These are phyloP conservation scores for Fusarium pilosicola DNA, from an alignment of 2,329 filamentous ascomycete species.

Conservation along the genomic window DNA sequence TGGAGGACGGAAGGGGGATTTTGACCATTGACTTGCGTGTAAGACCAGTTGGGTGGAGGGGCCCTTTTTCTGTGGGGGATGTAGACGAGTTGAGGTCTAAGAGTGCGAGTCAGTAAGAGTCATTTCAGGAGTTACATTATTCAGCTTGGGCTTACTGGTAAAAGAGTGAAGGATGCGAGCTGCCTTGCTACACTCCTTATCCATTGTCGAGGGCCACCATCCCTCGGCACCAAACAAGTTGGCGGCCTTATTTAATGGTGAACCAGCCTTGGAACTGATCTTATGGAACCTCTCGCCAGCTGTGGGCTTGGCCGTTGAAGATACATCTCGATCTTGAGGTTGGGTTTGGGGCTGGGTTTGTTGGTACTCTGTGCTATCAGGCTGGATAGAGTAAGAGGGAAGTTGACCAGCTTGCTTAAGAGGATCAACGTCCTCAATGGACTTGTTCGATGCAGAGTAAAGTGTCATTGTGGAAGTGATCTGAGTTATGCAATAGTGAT, in stretches of 20 bases:
- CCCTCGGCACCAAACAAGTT: slow-evolving; percentile 77
- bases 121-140: no score
- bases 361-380: slow-evolving; percentile 11
- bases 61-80: slow-evolving; percentile 37
- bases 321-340: not conserved
- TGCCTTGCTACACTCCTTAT: slow-evolving; percentile 80
- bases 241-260: slow-evolving; percentile 73
- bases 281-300: slow-evolving; percentile 71
- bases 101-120: no score
- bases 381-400: slow-evolving; percentile 31
- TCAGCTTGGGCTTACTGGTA: slow-evolving; percentile 58
- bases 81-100: slow-evolving; percentile 35
- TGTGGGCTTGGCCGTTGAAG: slow-evolving; percentile 44
- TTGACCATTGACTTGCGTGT: slow-evolving; percentile 49
- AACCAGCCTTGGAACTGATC: slow-evolving; percentile 71
- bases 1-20: slow-evolving; percentile 59
- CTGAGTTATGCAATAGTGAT: not conserved
- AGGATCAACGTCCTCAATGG: slow-evolving; percentile 33
- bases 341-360: not conserved
- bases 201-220: slow-evolving; percentile 79
- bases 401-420: slow-evolving; percentile 38
- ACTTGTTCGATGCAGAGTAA: slow-evolving; percentile 25
- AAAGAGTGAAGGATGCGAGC: slow-evolving; percentile 79
- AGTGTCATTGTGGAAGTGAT: slow-evolving; percentile 19
- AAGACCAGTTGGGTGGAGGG: slow-evolving; percentile 47